Conservation (phyloP, 257 asterid genomes). For the Nicotiana tomentosiformis region DNA sequence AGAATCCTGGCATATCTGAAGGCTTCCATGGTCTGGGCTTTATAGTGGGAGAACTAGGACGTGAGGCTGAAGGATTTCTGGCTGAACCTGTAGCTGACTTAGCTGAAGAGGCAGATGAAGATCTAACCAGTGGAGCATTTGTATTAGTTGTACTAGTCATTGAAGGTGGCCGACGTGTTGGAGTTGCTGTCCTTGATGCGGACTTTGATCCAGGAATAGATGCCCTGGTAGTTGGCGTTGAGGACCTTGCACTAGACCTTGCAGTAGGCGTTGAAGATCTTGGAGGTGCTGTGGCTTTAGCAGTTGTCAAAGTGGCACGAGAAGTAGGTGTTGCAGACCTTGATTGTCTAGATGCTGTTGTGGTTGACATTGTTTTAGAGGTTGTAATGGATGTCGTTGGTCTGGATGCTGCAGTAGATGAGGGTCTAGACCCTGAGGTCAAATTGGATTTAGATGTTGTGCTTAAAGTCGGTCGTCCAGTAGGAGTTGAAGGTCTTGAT, state of each 20-base stretch:
- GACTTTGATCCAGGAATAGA: constrained; percentile 57
- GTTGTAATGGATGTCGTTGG: constrained; percentile 27
- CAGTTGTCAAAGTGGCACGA: constrained; percentile 42
- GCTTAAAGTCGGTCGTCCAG: constrained; percentile 71
- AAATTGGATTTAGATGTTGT: constrained; percentile 12
- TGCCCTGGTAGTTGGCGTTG: constrained; percentile 66
- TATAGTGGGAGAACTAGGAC: constrained; percentile 77
- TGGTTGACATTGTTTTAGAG: constrained; percentile 21
- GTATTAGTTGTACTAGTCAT: constrained; percentile 29
- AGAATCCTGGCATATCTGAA: constrained; percentile 96
- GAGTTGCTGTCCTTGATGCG: constrained; percentile 73
- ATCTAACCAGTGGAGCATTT: constrained; percentile 34
- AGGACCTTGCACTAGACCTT: constrained; percentile 65
- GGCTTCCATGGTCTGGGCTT: constrained; percentile 92
- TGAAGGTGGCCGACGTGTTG: constrained; percentile 60
- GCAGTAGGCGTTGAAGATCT: constrained; percentile 88
- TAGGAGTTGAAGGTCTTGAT: constrained; percentile 86
- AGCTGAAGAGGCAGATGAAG: constrained; percentile 44
- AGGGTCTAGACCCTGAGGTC: constrained; percentile 33
- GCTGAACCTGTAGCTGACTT: constrained; percentile 35
- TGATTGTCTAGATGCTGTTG: constrained; percentile 53
- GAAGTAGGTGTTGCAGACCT: constrained; percentile 84
- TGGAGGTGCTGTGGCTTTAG: constrained; percentile 57
- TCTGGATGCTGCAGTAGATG: constrained; percentile 40
- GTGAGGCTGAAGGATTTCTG: constrained; percentile 43